Evolutionary conservation across 1,139 yeast species (phyloP).

Genomic region (Saccharomycopsis hybrid): DNA sequence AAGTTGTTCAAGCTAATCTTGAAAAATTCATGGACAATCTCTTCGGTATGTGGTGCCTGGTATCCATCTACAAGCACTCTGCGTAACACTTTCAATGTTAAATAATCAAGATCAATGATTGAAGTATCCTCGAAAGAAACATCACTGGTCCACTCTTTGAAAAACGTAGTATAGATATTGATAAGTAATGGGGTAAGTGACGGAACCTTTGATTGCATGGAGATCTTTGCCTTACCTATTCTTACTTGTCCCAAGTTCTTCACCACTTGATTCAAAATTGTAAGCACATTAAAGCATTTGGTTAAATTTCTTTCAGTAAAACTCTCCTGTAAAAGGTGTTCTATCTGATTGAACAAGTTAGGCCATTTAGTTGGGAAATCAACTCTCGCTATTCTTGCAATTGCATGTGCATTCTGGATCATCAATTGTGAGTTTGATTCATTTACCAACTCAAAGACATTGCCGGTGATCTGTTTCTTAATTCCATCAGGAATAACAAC

Average conservation of each 20-base stretch:
- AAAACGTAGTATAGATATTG: constrained; percentile 51
- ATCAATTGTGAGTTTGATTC: constrained; percentile 71
- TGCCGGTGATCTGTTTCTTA: constrained; percentile 51
- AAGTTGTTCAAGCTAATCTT: constrained; percentile 53
- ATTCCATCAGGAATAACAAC: constrained; percentile 60
- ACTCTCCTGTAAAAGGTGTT: constrained; percentile 37
- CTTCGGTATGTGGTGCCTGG: constrained; percentile 8
- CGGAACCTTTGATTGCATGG: constrained; percentile 69
- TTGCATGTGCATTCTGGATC: constrained; percentile 78
- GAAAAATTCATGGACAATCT: constrained; percentile 42
- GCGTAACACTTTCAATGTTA: constrained; percentile 68
- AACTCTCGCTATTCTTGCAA: constrained; percentile 68
- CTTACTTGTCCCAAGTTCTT: constrained; percentile 69
- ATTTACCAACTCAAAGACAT: constrained; percentile 52
- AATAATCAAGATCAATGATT: constrained; percentile 64
- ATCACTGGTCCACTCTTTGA: constrained; percentile 52
- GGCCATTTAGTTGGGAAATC: constrained; percentile 94
- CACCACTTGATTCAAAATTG: constrained; percentile 68
- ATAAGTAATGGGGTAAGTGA: constrained; percentile 52
- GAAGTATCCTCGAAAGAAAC: constrained; percentile 33
- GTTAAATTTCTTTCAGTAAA: constrained; percentile 38
- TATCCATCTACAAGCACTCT: constrained; percentile 68
- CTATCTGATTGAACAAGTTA: constrained; percentile 58
- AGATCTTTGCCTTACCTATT: constrained; percentile 61
- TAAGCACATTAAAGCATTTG: constrained; percentile 53